Percentiles rank a stretch among this genome's conserved stretches.
phyloP scores from a whole-genome alignment of 2,329 filamentous ascomycete species.

The Didymellaceae sp. region DNA sequence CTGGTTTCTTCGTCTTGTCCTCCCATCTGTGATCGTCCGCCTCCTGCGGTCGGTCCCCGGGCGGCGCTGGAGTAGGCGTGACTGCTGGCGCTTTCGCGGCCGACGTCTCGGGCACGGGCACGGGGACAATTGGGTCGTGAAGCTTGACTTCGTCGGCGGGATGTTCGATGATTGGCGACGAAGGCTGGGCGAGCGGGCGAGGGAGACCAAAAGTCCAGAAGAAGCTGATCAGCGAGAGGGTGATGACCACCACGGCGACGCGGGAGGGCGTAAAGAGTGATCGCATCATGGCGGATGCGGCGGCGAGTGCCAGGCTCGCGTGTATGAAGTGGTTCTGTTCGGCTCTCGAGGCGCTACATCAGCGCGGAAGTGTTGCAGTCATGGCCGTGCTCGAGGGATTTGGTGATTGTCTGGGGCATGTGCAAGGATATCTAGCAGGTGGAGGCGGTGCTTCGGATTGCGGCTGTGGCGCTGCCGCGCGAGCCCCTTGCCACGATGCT shows the following conservation, averaged over 20 bases:
- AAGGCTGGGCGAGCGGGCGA: conserved; percentile 23
- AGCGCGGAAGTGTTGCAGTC: neutral
- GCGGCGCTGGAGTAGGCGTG: conserved; percentile 1
- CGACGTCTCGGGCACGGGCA: conserved; percentile 21
- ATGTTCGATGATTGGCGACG: conserved; percentile 33
- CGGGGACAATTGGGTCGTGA: conserved; percentile 29
- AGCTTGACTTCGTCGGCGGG: conserved; percentile 29
- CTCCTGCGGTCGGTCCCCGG: conserved; percentile 12
- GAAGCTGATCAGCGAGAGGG: conserved; percentile 39
- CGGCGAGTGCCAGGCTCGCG: neutral
- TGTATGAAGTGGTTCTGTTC: neutral
- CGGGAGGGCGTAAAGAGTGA: conserved; percentile 42
- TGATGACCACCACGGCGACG: conserved; percentile 34
- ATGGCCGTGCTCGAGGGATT: too few relatives aligned
- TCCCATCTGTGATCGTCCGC: conserved; percentile 25
- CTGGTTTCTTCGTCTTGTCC: conserved; percentile 13
- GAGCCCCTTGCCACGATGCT: too few relatives aligned
- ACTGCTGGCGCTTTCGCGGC: conserved; percentile 8
- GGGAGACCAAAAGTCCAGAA: conserved; percentile 42
- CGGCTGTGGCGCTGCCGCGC: too few relatives aligned
- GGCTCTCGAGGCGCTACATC: conserved; percentile 2
- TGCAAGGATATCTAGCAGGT: too few relatives aligned
- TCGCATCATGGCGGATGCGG: conserved; percentile 31
- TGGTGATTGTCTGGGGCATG: too few relatives aligned
- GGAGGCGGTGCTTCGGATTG: conserved; percentile 6